Evolutionary conservation across 139 green algal genomes (phyloP).

Genomic region (Diplosphaera chodatii): DNA sequence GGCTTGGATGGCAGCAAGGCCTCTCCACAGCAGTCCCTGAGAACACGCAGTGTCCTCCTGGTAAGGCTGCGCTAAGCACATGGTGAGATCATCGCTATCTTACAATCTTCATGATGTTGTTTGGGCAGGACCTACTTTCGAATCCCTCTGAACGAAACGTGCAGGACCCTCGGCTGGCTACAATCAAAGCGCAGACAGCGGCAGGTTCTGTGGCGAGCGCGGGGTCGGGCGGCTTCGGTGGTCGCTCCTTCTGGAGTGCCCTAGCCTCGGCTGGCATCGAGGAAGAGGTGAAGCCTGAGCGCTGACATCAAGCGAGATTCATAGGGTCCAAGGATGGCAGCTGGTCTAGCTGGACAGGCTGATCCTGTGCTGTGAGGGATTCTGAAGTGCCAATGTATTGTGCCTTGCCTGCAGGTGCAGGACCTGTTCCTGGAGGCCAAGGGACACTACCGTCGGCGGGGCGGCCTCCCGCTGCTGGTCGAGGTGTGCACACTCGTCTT

Average conservation of each 20-base stretch:
- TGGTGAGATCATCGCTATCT: too few relatives aligned
- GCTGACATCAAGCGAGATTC: too few relatives aligned
- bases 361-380: too few relatives aligned
- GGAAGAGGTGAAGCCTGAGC: background rate
- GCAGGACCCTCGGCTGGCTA: background rate
- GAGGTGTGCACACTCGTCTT: background rate
- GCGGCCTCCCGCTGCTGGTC: slow-evolving; percentile 44
- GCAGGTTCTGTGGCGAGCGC: background rate
- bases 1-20: too few relatives aligned
- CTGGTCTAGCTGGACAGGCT: too few relatives aligned
- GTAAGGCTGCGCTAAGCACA: too few relatives aligned
- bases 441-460: slow-evolving; percentile 34
- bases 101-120: too few relatives aligned
- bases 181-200: background rate
- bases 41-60: too few relatives aligned
- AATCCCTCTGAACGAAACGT: too few relatives aligned
- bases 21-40: too few relatives aligned
- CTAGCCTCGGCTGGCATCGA: slow-evolving; percentile 17
- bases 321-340: too few relatives aligned
- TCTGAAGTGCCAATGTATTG: background rate
- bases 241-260: slow-evolving; percentile 38
- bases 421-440: slow-evolving; percentile 49
- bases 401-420: slow-evolving; percentile 23
- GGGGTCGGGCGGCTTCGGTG: slow-evolving; percentile 29
- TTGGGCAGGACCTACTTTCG: too few relatives aligned